Evolutionary conservation across 73 alveolate genomes (phyloP).

Genomic region (Paraurostyla sp.): DNA sequence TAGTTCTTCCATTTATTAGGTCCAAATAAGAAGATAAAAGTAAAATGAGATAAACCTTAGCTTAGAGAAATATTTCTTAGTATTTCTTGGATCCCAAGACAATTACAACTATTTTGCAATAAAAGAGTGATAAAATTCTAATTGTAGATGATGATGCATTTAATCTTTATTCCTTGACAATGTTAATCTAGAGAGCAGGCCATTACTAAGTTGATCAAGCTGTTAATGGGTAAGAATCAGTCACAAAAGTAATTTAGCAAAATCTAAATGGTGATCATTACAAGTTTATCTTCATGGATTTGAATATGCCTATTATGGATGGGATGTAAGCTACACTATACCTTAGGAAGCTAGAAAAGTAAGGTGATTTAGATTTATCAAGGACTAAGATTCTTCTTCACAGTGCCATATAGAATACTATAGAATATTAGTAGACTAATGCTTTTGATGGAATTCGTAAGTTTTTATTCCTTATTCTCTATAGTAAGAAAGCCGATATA

Average conservation of each 20-base stretch:
- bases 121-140: background rate
- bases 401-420: background rate
- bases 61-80: too few relatives aligned
- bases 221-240: background rate
- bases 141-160: constrained; percentile 27
- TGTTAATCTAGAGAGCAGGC: background rate
- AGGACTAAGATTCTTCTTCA: background rate
- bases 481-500: too few relatives aligned
- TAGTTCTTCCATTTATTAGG: background rate
- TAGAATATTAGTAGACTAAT: background rate
- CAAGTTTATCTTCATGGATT: background rate
- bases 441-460: background rate
- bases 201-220: background rate
- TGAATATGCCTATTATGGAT: background rate
- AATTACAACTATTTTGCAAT: background rate
- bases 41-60: too few relatives aligned
- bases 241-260: background rate
- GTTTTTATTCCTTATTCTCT: too few relatives aligned
- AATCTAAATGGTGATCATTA: too few relatives aligned
- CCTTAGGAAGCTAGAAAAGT: background rate
- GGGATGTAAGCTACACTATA: background rate
- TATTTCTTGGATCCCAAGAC: too few relatives aligned
- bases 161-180: background rate
- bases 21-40: too few relatives aligned
- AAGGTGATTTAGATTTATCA: background rate